phyloP scores from a whole-genome alignment of 345 rosid species.

The Citrus sp. region DNA sequence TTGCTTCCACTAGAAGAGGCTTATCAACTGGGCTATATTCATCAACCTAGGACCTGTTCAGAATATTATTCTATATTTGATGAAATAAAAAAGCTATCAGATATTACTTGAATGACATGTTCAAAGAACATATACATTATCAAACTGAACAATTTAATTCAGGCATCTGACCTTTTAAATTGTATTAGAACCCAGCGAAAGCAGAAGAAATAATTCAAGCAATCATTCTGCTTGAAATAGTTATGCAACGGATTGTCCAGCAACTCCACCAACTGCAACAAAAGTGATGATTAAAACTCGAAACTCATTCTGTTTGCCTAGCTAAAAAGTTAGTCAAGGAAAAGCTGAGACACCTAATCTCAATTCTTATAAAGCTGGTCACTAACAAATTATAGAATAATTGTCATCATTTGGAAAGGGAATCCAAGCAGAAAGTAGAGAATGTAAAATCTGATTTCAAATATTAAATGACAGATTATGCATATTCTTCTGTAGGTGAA shows the following conservation, averaged over 20 bases:
- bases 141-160: conserved; percentile 1
- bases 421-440: background rate
- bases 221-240: conserved; percentile 89
- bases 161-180: conserved; percentile 76
- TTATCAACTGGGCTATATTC: no score
- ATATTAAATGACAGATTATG: background rate
- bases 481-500: background rate
- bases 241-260: conserved; percentile 82
- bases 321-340: background rate
- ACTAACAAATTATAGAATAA: background rate
- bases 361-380: background rate
- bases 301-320: conserved; percentile 4
- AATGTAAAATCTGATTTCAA: background rate
- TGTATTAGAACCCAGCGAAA: conserved; percentile 98
- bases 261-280: conserved; percentile 84
- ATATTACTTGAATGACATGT: background rate
- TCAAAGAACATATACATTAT: background rate
- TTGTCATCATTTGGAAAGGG: background rate
- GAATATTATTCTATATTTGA: background rate
- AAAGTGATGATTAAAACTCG: conserved; percentile 11
- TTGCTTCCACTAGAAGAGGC: no score
- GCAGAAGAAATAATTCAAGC: conserved; percentile 99
- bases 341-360: conserved; percentile 1
- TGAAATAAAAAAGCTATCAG: background rate
- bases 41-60: no score